Evolutionary conservation across 202 grass and related monocot species (phyloP), one percentile per base, ranked within the genome.

Genomic region (Zizania palustris): DNA sequence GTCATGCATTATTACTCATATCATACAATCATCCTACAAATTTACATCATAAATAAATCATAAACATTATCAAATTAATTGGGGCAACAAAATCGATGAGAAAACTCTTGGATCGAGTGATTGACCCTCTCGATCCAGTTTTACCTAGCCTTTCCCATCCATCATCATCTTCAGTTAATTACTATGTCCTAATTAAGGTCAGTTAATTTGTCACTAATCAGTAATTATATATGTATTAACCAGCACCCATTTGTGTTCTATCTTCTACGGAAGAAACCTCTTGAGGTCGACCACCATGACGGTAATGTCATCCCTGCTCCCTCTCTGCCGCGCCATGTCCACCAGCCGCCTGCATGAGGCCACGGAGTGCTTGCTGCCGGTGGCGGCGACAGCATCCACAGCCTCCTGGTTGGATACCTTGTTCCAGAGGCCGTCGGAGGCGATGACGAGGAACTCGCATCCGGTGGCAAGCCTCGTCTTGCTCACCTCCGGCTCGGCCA

Each of bases 361-460:
- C 22, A 71, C 42, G 2, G 71, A 68, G 33, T 38, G 64, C 67
- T 37, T 13, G 84, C 36, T 0, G 62, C 14, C 51, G 5, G 49
- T 15, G 49, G 14, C 14, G 50, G 50, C 50, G 40, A 97, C 80
- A 7, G 16, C 84, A 49, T 94, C 85, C 3, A 98, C 85, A 15
- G 87, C 95, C 82, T 98, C 95, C 80, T 98, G 91, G 75, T 98
- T 90, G 59, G 71, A 19, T 19, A 98, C 89, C 91, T 95, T 98
- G 42, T 86, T 85, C 95, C 95, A 98, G 6, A 90, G 80, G 7
- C 95, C 95, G 49, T 98, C 95, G 28, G 90, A 90, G 15, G 95
- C 95, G 18, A 97, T 18, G 42, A 97, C 65, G 33, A 97, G 60
- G 65, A 92, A 92, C 63, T 87, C 80, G 41, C 84, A 84, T 2